Evolutionary conservation across 2,329 filamentous ascomycete species (phyloP).

Genomic region (Pseudocercospora cruenta): DNA sequence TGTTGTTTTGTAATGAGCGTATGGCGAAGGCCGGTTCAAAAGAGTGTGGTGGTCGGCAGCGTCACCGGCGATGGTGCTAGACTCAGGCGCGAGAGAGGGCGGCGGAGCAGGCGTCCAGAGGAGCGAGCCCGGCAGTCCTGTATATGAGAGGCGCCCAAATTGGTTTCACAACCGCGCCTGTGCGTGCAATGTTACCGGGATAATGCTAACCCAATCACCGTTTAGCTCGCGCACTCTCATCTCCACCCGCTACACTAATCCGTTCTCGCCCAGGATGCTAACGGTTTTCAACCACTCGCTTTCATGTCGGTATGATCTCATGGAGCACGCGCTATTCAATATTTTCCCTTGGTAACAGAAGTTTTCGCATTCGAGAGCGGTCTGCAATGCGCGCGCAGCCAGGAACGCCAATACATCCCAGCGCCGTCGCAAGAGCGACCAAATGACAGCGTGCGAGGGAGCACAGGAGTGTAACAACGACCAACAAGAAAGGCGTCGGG

Average conservation of each 20-base stretch:
- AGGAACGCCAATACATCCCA: not conserved
- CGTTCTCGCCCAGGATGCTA: constrained; percentile 2
- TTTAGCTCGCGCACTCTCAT: constrained; percentile 12
- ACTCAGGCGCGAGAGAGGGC: constrained; percentile 11
- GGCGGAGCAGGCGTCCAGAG: constrained; percentile 11
- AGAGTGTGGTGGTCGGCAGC: constrained; percentile 11
- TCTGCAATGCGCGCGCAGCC: not conserved
- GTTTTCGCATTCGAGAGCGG: not conserved
- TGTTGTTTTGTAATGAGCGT: constrained; percentile 11
- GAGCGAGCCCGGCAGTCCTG: constrained; percentile 11
- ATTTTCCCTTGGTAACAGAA: not conserved
- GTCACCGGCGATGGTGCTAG: constrained; percentile 4
- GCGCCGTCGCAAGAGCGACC: not conserved
- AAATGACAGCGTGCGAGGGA: not conserved
- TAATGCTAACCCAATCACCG: constrained; percentile 17
- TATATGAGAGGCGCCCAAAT: constrained; percentile 14
- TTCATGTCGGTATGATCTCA: constrained; percentile 7
- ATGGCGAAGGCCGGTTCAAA: constrained; percentile 5
- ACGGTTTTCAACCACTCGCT: constrained; percentile 4
- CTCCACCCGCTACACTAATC: constrained; percentile 7
- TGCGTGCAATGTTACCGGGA: constrained; percentile 8
- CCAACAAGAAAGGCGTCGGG: constrained; percentile 3
- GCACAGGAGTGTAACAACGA: not conserved
- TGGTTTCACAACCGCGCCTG: constrained; percentile 7
- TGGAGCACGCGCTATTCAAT: constrained; percentile 3